These are phyloP conservation scores for Aspergillus bombycis DNA, from an alignment of 2,329 filamentous ascomycete genomes.

Conservation along the genomic window DNA sequence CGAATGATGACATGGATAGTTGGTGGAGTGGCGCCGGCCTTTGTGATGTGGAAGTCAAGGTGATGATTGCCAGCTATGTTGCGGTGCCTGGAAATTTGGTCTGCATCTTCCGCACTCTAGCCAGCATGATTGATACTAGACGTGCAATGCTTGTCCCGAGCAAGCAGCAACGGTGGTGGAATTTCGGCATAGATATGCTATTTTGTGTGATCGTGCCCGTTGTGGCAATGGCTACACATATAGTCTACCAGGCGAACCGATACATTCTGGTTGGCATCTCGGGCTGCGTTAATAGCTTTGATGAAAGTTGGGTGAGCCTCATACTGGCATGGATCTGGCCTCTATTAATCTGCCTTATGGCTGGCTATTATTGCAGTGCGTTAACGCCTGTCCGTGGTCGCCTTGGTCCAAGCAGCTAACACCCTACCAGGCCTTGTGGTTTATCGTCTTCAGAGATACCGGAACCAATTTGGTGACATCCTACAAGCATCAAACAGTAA, in stretches of 20 bases:
- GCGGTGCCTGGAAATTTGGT: constrained; percentile 57
- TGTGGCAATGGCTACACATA: constrained; percentile 60
- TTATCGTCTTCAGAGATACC: constrained; percentile 63
- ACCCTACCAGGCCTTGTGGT: constrained; percentile 57
- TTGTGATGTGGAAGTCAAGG: constrained; percentile 67
- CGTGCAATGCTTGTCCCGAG: constrained; percentile 56
- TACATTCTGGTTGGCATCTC: constrained; percentile 62
- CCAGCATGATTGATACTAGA: constrained; percentile 63
- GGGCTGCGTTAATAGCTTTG: constrained; percentile 60
- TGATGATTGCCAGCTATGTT: constrained; percentile 57
- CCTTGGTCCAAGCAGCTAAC: constrained; percentile 1
- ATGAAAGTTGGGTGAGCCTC: constrained; percentile 61
- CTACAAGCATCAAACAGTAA: constrained; percentile 54
- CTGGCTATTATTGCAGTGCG: constrained; percentile 60
- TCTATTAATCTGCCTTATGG: constrained; percentile 56
- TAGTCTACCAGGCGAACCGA: constrained; percentile 61
- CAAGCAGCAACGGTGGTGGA: constrained; percentile 50
- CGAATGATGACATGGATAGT: constrained; percentile 55
- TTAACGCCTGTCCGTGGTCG: constrained; percentile 30
- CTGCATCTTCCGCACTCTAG: constrained; percentile 64
- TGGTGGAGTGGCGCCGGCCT: constrained; percentile 64
- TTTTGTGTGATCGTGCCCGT: constrained; percentile 61
- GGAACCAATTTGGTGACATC: constrained; percentile 60
- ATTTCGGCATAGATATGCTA: constrained; percentile 54
- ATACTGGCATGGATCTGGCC: constrained; percentile 61